A percentile compares a stretch with the other conserved stretches of the same genome.
Evolutionary conservation across 495 filamentous ascomycete genomes (phyloP).

Genomic region (Penicillium ochrochloron): DNA sequence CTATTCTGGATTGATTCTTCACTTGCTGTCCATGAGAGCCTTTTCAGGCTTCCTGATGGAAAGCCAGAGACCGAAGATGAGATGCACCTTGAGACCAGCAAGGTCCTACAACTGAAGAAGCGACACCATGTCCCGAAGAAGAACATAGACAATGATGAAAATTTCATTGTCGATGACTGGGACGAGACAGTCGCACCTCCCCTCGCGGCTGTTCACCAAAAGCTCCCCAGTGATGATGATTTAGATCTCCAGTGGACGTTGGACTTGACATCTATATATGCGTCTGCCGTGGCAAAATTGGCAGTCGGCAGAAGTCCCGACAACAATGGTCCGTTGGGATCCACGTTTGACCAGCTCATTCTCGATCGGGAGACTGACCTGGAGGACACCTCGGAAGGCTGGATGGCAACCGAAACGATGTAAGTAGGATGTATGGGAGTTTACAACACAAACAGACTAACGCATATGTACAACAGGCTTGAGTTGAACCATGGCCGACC

Average conservation of each 20-base stretch:
- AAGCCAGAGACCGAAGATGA: slow-evolving; percentile 12
- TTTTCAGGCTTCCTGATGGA: slow-evolving; percentile 28
- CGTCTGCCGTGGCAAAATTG: slow-evolving; percentile 25
- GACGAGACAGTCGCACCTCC: slow-evolving; percentile 33
- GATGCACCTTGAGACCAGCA: slow-evolving; percentile 16
- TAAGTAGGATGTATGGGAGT: slow-evolving; percentile 2
- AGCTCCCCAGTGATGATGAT: slow-evolving; percentile 7
- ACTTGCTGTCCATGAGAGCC: slow-evolving; percentile 43
- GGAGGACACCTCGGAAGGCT: neutral
- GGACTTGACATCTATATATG: slow-evolving; percentile 40
- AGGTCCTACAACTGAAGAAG: slow-evolving; percentile 33
- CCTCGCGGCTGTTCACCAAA: slow-evolving; percentile 8
- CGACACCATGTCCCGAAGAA: slow-evolving; percentile 20
- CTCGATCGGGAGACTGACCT: slow-evolving; percentile 21
- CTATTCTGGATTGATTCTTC: slow-evolving; percentile 42
- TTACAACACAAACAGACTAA: neutral
- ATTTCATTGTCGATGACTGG: slow-evolving; percentile 48
- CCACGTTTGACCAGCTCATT: slow-evolving; percentile 29
- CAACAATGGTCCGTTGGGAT: neutral
- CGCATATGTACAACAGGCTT: slow-evolving; percentile 29
- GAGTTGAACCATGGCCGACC: slow-evolving; percentile 34
- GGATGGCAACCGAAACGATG: slow-evolving; percentile 28
- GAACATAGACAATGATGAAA: slow-evolving; percentile 18
- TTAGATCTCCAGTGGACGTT: slow-evolving; percentile 35
- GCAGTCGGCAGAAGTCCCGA: slow-evolving; percentile 7